Evolutionary conservation across 176 grass and related monocot genomes (phyloP), one percentile per base, ranked within the genome.

Genomic region (Oryza meridionalis): DNA sequence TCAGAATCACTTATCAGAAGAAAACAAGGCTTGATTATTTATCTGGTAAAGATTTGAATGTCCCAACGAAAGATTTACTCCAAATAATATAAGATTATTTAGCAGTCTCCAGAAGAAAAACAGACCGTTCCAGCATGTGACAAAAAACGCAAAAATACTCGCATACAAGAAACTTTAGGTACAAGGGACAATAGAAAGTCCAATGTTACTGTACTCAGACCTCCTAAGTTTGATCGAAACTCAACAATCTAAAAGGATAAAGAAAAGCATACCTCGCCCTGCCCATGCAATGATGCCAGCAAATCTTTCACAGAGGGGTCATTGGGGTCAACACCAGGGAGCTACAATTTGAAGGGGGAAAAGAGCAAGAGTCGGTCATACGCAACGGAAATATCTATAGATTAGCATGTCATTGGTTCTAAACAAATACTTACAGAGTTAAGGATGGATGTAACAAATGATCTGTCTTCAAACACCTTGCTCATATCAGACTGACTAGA

Each of bases 281-380:
- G 90, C 42, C 85, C 73, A 51, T 99, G 90, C 79, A 99, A 90
- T 31, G 97, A 96, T 24, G 94, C 93, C 72, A 99, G 84, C 71
- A 99, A 86, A 82, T 92, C 94, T 81, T 94, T 96, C 40, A 99
- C 91, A 70, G 97, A 99, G 51, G 97, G 93, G 26, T 99, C 97
- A 61, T 99, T 99, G 33, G 97, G 91, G 70, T 99, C 97, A 82
- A 99, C 97, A 81, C 97, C 97, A 79, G 97, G 97, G 83, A 99
- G 93, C 97, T 99, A 83, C 47, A 74, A 82, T 83, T 76, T 72
- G 25, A 84, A 69, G 76, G 16, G 74, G 84, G 31, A 76, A 69
- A 8, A 26, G 0, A 5, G 43, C n/a, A 31, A 24, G 14, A 4
- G 15, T 17, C 51, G 70, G 37, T 78, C 13, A 72, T 72, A 76